Conservation (phyloP, 805 yeast genomes). For the Vanderwaltozyma tropicalis region DNA sequence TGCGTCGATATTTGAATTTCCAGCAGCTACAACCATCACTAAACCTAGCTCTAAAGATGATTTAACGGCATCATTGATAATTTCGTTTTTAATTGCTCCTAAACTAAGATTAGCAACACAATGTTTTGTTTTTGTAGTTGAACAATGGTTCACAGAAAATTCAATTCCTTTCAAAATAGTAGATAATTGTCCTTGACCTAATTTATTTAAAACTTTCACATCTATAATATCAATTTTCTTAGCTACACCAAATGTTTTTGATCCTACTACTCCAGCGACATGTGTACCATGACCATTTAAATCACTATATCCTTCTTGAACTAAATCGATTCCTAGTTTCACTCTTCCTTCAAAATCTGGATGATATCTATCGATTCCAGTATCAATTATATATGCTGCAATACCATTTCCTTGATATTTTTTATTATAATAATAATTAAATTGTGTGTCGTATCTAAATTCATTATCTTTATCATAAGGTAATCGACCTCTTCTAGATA, state of each 20-base stretch:
- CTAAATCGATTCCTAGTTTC: slow-evolving; percentile 47
- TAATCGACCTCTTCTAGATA: slow-evolving; percentile 40
- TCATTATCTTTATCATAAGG: slow-evolving; percentile 20
- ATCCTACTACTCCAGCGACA: slow-evolving; percentile 83
- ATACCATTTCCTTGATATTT: slow-evolving; percentile 46
- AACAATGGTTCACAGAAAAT: slow-evolving; percentile 52
- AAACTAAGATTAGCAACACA: slow-evolving; percentile 74
- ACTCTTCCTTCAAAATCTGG: slow-evolving; percentile 61
- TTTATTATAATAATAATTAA: slow-evolving; percentile 40
- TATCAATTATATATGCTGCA: slow-evolving; percentile 70
- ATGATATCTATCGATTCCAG: slow-evolving; percentile 59
- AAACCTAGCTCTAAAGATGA: slow-evolving; percentile 69
- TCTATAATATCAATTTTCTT: slow-evolving; percentile 55
- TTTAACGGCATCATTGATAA: slow-evolving; percentile 63
- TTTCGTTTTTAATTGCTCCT: slow-evolving; percentile 58
- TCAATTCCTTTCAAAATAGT: slow-evolving; percentile 59
- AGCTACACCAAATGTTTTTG: slow-evolving; percentile 75
- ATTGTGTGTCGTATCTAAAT: slow-evolving; percentile 16
- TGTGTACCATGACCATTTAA: slow-evolving; percentile 84
- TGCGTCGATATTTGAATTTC: slow-evolving; percentile 69
- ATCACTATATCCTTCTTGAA: slow-evolving; percentile 56
- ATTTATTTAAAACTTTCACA: slow-evolving; percentile 57
- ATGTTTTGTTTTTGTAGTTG: slow-evolving; percentile 13
- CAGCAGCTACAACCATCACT: slow-evolving; percentile 74
- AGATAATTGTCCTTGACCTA: slow-evolving; percentile 63